These are phyloP conservation scores for Cladosporium sp. DNA, from an alignment of 2,329 filamentous ascomycete genomes.

Conservation along the genomic window DNA sequence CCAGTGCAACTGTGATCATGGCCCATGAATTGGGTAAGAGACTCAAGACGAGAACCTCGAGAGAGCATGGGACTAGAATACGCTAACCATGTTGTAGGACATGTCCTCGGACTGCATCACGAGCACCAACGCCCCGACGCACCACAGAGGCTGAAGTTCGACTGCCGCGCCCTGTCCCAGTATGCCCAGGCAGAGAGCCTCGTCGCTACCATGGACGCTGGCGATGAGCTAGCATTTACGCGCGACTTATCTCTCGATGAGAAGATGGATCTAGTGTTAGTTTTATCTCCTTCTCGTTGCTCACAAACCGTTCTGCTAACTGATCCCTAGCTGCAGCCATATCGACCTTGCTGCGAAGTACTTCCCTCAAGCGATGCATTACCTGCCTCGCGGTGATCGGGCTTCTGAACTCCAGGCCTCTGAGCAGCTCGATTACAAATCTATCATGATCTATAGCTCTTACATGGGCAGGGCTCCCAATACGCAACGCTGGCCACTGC, in stretches of 20 bases:
- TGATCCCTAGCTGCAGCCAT: background rate
- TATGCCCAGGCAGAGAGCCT: background rate
- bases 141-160: background rate
- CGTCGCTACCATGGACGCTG: too few species aligned
- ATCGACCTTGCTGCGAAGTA: background rate
- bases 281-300: too few species aligned
- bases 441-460: background rate
- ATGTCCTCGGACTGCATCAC: background rate
- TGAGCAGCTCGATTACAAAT: background rate
- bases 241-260: background rate
- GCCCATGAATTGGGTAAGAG: background rate
- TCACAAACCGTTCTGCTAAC: too few species aligned
- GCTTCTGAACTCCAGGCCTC: background rate
- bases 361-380: background rate
- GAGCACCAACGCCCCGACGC: constrained; percentile 5
- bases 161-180: background rate
- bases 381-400: background rate
- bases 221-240: too few species aligned
- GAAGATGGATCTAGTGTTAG: background rate
- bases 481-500: background rate
- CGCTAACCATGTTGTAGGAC: background rate
- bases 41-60: too few species aligned
- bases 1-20: background rate
- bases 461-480: background rate
- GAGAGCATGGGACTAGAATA: too few species aligned